Base-by-base conservation (phyloP, 1,139 yeast species). In the Diutina pseudorugosa region DNA sequence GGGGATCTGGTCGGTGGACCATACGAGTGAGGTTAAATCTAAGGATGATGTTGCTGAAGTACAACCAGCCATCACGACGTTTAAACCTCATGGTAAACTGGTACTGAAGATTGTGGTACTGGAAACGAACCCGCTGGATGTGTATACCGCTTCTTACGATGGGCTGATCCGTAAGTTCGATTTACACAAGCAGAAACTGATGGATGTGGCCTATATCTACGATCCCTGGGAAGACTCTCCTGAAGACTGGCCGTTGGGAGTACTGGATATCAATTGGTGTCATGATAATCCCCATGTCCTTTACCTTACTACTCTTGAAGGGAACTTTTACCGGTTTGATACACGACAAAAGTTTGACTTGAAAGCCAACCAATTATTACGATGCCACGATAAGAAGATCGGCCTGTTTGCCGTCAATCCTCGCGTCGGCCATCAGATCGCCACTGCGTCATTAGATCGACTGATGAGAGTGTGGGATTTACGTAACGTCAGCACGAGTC, bases 321-420 rank as follows among this genome's bases (percentile, higher is more conserved):
- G 98, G 1, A 82, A 83, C 55, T 85, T 91, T 63, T 81, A 85
- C 41, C 75, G 73, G 27, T 75, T 83, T 55, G 98, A 91, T 64
- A 55, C 80, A 8, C 72, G 98, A 57, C 69, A 74, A n/a, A 58
- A 60, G 7, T 69, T 69, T 55, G 66, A 66, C 33, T 60, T 68
- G 2, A n/a, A 45, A 1, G 62, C 70, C 47, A 59, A 62, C 6
- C 63, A 68, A 12, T 65, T 80, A 12, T 68, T 80, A 41, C 73
- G 95, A 57, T 66, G 89, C 33, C 90, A 90, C 55, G 95, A 88
- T 61, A 90, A 91, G 63, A 93, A 93, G 63, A 89, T 91, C 54
- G 98, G 98, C 0, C 89, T 94, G 1, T 86, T 93, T 65, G 65
- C 85, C 0, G 77, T 88, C 21, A 89, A 88, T 60, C 98, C 98